Evolutionary conservation across 2,329 filamentous ascomycete species (phyloP), one percentile per base, ranked within the genome.

Genomic region (Fusarium acutatum): DNA sequence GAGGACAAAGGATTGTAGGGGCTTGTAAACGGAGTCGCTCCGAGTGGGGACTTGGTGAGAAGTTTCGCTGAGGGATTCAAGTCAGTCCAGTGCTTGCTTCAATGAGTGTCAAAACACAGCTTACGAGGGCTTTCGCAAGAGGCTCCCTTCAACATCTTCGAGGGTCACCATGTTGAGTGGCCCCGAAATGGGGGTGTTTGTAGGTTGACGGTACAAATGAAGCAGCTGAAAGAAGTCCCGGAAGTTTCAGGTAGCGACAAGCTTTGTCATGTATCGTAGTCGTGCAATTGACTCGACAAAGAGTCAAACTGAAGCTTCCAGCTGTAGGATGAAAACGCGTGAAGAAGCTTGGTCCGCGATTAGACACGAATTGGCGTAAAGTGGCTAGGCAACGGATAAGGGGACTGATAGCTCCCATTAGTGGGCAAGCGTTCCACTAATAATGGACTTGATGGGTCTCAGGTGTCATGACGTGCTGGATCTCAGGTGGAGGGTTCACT

Each of bases 1-100:
- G 15, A 98, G 89, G 54, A 85, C 85, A 82, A 95, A 98, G 13
- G 91, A 93, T 61, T 90, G 84, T 34, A 97, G 87, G 1, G 96
- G 91, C 64, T 90, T 92, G 85, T 98, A 98, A 62, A 80, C 80
- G 14, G 87, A 88, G 73, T 86, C 75, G 52, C 82, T 84, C 63
- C 92, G 91, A 54, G 89, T 84, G 28, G 88, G 82, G 20, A 81
- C 77, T 37, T 82, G 75, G 35, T 82, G 81, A 46, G 80, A 77
- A 64, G 83, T 75, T 73, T 83, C 71, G 72, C 79, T 83, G 58
- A 40, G 7, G 14, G 10, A 9, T 41, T 15, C 49, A 9, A 49
- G 60, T 71, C 43, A 74, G 67, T 49, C 18, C 35, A 54, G 17
- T 32, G 26, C 28, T 40, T 26, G 14, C 40, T 37, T 26, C 18